A percentile compares a stretch with the other conserved stretches of the same genome.
Conservation (phyloP, 768 basidiomycete genomes). For the Chiua virens region DNA sequence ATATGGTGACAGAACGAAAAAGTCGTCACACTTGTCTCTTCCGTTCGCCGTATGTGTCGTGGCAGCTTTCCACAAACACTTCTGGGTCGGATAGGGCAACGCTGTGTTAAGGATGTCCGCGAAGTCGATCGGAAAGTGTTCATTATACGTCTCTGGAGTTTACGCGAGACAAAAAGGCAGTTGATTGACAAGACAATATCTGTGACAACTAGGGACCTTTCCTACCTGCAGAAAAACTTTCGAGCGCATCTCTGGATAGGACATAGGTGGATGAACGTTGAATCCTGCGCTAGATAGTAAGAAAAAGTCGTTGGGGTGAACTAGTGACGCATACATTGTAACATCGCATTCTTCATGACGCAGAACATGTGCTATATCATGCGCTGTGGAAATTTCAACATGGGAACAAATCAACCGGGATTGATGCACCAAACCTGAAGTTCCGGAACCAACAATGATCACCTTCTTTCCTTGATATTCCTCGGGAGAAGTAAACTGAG, state of each 20-base stretch:
- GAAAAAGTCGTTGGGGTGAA: constrained; percentile 28
- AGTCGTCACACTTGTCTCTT: constrained; percentile 21
- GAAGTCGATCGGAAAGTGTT: constrained; percentile 25
- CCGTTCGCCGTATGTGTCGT: constrained; percentile 10
- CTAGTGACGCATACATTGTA: constrained; percentile 16
- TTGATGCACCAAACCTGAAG: constrained; percentile 43
- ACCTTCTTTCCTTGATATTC: constrained; percentile 61
- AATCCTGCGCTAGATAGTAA: constrained; percentile 13
- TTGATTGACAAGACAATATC: not conserved
- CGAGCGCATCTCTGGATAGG: constrained; percentile 13
- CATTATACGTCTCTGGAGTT: constrained; percentile 26
- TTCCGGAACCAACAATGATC: constrained; percentile 62
- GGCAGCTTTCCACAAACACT: constrained; percentile 7
- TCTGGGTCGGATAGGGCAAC: constrained; percentile 22
- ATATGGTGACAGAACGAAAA: not conserved
- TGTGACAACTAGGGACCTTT: not conserved
- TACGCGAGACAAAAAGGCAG: not conserved
- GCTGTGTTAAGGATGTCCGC: constrained; percentile 23
- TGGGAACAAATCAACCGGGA: not conserved
- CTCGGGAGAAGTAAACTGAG: constrained; percentile 43
- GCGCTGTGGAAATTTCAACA: constrained; percentile 19
- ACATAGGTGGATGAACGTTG: constrained; percentile 32
- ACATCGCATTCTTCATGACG: constrained; percentile 29
- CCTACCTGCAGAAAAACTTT: constrained; percentile 16
- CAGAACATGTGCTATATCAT: constrained; percentile 41